A percentile compares a stretch with the other conserved stretches of the same genome.
These are phyloP conservation scores for Pseudogymnoascus sp. DNA, from an alignment of 2,329 filamentous ascomycete species.

Conservation along the genomic window DNA sequence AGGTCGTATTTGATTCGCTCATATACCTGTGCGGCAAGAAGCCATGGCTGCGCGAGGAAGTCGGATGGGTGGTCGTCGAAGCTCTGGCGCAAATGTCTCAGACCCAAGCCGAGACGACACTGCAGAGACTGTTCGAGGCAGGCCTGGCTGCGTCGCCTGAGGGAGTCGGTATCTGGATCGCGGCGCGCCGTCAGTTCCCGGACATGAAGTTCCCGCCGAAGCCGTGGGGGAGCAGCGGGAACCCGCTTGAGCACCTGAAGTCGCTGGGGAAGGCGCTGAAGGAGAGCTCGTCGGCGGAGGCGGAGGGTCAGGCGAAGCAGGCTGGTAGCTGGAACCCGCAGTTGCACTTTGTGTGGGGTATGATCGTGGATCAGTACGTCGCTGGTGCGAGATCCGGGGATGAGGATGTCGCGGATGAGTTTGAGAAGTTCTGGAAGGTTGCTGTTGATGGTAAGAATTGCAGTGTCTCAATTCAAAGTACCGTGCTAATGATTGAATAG, in stretches of 20 bases:
- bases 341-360: constrained; percentile 80
- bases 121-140: constrained; percentile 53
- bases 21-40: constrained; percentile 71
- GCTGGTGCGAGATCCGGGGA: constrained; percentile 26
- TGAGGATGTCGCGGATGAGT: constrained; percentile 32
- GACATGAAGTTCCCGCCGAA: constrained; percentile 56
- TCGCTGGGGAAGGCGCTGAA: constrained; percentile 70
- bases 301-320: constrained; percentile 31
- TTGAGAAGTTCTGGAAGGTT: constrained; percentile 76
- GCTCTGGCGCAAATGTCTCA: constrained; percentile 55
- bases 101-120: constrained; percentile 47
- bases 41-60: constrained; percentile 82
- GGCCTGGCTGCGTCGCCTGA: constrained; percentile 75
- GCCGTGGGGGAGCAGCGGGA: constrained; percentile 59
- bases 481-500: constrained; percentile 34
- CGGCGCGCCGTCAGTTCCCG: constrained; percentile 55
- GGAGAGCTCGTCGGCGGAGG: constrained; percentile 53
- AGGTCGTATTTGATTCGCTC: constrained; percentile 61
- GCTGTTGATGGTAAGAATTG: constrained; percentile 69
- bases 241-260: constrained; percentile 65
- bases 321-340: constrained; percentile 72
- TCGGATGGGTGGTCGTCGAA: constrained; percentile 72
- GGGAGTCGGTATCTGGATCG: constrained; percentile 82
- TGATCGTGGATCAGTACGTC: constrained; percentile 55
- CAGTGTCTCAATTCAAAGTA: background rate